Evolutionary conservation across 2,329 filamentous ascomycete genomes (phyloP).

Genomic region (Penicillium sp.): DNA sequence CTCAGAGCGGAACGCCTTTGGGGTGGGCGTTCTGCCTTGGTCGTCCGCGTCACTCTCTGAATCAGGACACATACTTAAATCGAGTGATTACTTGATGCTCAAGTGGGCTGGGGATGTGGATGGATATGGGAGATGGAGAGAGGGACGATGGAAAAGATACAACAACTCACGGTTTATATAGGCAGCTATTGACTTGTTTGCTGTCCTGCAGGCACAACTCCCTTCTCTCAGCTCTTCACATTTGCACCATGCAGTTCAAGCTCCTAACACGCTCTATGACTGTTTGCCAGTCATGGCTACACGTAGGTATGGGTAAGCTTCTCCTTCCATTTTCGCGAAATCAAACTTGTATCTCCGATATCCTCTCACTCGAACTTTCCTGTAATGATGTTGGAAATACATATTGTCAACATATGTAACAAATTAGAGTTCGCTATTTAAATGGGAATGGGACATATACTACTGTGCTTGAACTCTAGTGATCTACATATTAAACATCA

Average conservation of each 20-base stretch:
- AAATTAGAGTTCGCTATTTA: neutral
- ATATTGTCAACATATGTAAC: neutral
- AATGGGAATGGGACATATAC: too few relatives aligned
- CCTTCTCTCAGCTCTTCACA: too few relatives aligned
- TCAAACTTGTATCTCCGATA: neutral
- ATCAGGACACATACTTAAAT: neutral
- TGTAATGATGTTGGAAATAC: neutral
- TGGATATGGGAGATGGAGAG: too few relatives aligned
- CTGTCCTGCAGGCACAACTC: neutral
- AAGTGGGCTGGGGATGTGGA: neutral
- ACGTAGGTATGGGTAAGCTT: neutral
- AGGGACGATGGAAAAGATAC: neutral
- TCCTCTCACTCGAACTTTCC: neutral
- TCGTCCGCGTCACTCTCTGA: too few relatives aligned
- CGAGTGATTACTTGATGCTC: neutral
- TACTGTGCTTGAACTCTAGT: neutral
- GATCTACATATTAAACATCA: neutral
- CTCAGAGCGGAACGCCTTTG: neutral
- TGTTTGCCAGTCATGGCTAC: neutral
- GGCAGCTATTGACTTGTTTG: neutral
- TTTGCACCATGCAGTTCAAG: neutral
- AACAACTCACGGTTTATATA: neutral
- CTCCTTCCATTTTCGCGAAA: neutral
- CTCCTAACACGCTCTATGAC: neutral
- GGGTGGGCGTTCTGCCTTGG: fast-evolving